Percentiles rank a stretch among this genome's conserved stretches.
Conservation (phyloP, 345 rosid genomes). For the Turritis glabra region DNA sequence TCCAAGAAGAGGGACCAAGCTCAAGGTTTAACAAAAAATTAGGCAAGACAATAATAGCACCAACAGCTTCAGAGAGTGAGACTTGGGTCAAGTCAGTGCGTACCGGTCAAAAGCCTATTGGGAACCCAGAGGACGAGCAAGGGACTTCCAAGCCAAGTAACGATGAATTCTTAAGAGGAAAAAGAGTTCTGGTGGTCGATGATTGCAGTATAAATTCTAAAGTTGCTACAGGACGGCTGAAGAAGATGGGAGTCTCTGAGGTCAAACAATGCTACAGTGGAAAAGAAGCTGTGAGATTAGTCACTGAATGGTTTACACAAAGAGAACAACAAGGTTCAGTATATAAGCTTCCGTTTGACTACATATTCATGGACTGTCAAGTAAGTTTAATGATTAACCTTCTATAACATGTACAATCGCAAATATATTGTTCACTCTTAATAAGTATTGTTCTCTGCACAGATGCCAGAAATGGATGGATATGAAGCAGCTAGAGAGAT, state of each 20-base stretch:
- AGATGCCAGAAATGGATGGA: constrained; percentile 86
- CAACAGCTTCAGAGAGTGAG: background rate
- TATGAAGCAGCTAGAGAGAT: constrained; percentile 65
- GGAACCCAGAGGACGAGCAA: constrained; percentile 13
- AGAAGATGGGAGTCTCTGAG: constrained; percentile 52
- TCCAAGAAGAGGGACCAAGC: constrained; percentile 32
- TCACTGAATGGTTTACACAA: constrained; percentile 35
- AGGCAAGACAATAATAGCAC: constrained; percentile 1
- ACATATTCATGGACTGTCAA: constrained; percentile 86
- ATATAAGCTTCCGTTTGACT: constrained; percentile 52
- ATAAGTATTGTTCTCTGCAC: background rate
- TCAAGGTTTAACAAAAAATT: constrained; percentile 17
- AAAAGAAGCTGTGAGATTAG: constrained; percentile 51
- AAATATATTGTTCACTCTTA: background rate
- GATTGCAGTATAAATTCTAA: constrained; percentile 36
- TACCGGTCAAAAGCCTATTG: constrained; percentile 7
- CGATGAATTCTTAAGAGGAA: constrained; percentile 51
- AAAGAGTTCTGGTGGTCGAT: constrained; percentile 63
- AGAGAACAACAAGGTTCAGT: constrained; percentile 23
- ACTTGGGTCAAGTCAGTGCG: constrained; percentile 16
- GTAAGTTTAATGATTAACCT: constrained; percentile 34
- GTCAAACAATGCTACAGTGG: constrained; percentile 55
- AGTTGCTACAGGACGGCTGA: constrained; percentile 35
- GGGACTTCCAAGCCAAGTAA: background rate
- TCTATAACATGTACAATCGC: background rate